phyloP scores from a whole-genome alignment of 257 asterid genomes.

The Solanum chiquidenum region DNA sequence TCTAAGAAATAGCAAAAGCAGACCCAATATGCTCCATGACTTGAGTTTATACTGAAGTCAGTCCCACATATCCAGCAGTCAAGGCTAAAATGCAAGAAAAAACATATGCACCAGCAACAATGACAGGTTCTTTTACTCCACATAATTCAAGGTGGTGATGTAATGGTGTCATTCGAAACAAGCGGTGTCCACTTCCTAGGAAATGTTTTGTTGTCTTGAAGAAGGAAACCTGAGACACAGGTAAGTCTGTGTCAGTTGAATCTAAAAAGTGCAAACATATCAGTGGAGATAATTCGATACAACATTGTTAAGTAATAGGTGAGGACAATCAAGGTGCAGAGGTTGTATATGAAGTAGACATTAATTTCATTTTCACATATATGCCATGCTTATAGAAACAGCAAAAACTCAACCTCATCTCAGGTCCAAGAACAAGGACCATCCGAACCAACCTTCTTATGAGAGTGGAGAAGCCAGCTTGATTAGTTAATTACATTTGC shows the following conservation, averaged over 20 bases:
- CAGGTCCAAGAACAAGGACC: neutral
- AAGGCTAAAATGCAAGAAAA: constrained; percentile 42
- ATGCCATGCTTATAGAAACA: neutral
- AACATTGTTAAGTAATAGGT: neutral
- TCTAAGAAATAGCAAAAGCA: neutral
- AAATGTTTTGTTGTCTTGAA: constrained; percentile 36
- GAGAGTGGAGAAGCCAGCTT: neutral
- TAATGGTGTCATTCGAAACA: constrained; percentile 43
- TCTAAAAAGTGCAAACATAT: neutral
- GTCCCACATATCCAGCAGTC: constrained; percentile 63
- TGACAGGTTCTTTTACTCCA: constrained; percentile 56
- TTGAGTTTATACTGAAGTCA: constrained; percentile 46
- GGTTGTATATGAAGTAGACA: neutral
- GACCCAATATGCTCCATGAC: neutral
- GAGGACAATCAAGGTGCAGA: neutral
- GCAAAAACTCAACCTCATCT: neutral
- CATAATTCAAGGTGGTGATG: constrained; percentile 56
- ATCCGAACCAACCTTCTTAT: neutral
- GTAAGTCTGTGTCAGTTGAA: neutral
- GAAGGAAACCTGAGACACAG: constrained; percentile 31
- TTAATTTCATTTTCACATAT: neutral
- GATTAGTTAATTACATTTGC: neutral
- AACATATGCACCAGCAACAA: constrained; percentile 58
- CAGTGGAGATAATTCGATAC: neutral
- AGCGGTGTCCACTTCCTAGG: constrained; percentile 28